Percentiles rank a stretch among this genome's conserved stretches.
These are phyloP conservation scores for Scutellaria barbata DNA, from an alignment of 257 asterid genomes.

Conservation along the genomic window DNA sequence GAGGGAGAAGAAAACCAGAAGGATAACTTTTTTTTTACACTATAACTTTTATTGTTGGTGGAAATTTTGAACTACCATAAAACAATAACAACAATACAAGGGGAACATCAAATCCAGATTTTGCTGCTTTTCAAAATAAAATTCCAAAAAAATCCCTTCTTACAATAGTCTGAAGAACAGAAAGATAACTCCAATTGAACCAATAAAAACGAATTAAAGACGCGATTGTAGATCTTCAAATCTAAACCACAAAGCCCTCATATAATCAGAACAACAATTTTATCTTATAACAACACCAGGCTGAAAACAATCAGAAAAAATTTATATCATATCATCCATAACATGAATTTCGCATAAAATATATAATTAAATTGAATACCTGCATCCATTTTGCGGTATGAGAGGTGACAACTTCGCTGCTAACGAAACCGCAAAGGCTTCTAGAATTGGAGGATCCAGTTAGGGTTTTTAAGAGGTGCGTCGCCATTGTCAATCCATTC, in stretches of 20 bases:
- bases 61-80: background rate
- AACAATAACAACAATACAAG: background rate
- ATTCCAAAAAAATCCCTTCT: background rate
- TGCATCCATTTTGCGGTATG: constrained; percentile 94
- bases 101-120: constrained; percentile 14
- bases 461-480: constrained; percentile 58
- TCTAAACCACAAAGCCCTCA: constrained; percentile 20
- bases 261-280: constrained; percentile 9
- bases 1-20: background rate
- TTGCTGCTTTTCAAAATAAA: background rate
- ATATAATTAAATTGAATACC: constrained; percentile 42
- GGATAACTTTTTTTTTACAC: background rate
- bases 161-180: constrained; percentile 1
- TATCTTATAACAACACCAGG: background rate
- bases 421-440: constrained; percentile 51
- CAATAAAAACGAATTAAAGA: constrained; percentile 9
- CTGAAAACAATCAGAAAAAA: constrained; percentile 18
- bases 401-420: constrained; percentile 61
- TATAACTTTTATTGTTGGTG: background rate
- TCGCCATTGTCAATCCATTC: constrained; percentile 47
- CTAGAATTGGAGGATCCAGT: constrained; percentile 49
- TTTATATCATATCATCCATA: background rate
- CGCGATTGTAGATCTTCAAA: constrained; percentile 32
- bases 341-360: background rate
- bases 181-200: background rate